Evolutionary conservation across 805 yeast genomes (phyloP).

Genomic region (Zygoascus bituminiphila): DNA sequence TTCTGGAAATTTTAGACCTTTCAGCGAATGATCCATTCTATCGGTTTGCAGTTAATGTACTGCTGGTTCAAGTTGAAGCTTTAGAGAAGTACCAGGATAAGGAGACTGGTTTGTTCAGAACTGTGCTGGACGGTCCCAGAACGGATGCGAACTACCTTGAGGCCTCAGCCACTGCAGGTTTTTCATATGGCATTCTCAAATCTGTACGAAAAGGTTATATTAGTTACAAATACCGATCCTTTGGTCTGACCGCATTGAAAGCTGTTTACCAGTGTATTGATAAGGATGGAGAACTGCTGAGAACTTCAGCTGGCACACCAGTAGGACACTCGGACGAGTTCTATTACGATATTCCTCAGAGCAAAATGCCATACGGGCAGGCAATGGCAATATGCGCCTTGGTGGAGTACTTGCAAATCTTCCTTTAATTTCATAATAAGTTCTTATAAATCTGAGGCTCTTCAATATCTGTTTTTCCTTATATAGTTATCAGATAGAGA

Average conservation of each 20-base stretch:
- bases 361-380: conserved; percentile 33
- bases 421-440: no score
- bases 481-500: no score
- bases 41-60: conserved; percentile 25
- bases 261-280: conserved; percentile 28
- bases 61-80: conserved; percentile 28
- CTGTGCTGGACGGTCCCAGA: conserved; percentile 27
- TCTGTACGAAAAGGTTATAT: conserved; percentile 27
- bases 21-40: conserved; percentile 27
- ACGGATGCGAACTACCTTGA: conserved; percentile 24
- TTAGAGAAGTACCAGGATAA: conserved; percentile 25
- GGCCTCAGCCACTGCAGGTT: conserved; percentile 32
- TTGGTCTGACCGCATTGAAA: conserved; percentile 27
- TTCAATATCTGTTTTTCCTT: no score
- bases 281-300: conserved; percentile 27
- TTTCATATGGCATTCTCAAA: conserved; percentile 32
- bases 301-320: conserved; percentile 33
- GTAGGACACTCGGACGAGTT: conserved; percentile 31
- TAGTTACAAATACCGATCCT: conserved; percentile 19
- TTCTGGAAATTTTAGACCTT: conserved; percentile 28
- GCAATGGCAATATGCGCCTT: conserved; percentile 34
- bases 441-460: no score
- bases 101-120: conserved; percentile 30
- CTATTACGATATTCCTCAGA: conserved; percentile 31
- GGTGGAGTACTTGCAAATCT: conserved; percentile 18